phyloP scores from a whole-genome alignment of 2,329 filamentous ascomycete species.

The Delphinella strobiligena region DNA sequence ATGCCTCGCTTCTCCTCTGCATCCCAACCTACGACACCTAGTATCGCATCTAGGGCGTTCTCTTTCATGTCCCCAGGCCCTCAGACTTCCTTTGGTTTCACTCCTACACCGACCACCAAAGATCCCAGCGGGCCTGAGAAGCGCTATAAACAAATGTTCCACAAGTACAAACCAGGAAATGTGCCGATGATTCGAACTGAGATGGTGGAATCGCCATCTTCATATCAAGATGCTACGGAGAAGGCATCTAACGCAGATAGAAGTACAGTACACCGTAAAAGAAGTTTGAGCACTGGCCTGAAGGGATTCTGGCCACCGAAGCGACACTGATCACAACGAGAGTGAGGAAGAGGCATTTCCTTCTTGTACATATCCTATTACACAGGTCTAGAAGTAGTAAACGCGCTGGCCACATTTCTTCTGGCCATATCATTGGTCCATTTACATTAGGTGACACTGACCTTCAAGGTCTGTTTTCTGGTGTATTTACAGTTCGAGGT shows the following conservation, averaged over 20 bases:
- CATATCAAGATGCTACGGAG: constrained; percentile 3
- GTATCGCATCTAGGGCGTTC: constrained; percentile 10
- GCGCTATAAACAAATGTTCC: constrained; percentile 31
- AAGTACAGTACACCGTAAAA: constrained; percentile 14
- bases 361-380: too few species aligned
- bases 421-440: too few species aligned
- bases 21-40: constrained; percentile 19
- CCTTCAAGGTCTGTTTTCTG: too few species aligned
- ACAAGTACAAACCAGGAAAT: constrained; percentile 11
- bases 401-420: too few species aligned
- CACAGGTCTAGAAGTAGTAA: too few species aligned
- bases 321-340: neutral
- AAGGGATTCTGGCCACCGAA: constrained; percentile 15
- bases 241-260: constrained; percentile 15
- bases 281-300: constrained; percentile 19
- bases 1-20: constrained; percentile 15
- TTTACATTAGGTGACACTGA: too few species aligned
- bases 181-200: constrained; percentile 9
- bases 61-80: neutral
- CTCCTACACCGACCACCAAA: neutral
- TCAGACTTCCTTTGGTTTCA: neutral
- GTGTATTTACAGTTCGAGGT: too few species aligned
- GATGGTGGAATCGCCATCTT: neutral
- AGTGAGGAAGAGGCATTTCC: too few species aligned
- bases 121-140: constrained; percentile 25